Percentiles rank a stretch among this genome's conserved stretches.
These are phyloP conservation scores for Suillus placidus DNA, from an alignment of 768 basidiomycete species.

Conservation along the genomic window DNA sequence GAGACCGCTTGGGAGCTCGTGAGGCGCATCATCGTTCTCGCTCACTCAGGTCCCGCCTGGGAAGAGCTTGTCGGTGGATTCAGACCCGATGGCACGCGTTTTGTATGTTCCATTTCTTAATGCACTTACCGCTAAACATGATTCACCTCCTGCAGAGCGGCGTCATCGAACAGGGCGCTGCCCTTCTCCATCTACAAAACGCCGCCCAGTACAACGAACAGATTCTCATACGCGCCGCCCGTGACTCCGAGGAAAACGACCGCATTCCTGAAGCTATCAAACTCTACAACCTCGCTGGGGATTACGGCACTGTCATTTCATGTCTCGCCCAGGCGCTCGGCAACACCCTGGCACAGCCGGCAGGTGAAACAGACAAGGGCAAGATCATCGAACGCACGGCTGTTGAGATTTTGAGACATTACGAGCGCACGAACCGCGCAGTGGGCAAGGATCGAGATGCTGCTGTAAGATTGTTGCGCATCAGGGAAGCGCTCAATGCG, in stretches of 20 bases:
- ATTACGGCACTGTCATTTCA: conserved; percentile 84
- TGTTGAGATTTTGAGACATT: conserved; percentile 75
- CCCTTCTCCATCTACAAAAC: conserved; percentile 72
- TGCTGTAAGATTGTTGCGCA: conserved; percentile 71
- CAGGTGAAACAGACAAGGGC: conserved; percentile 57
- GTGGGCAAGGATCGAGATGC: conserved; percentile 76
- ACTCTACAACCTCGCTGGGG: conserved; percentile 92
- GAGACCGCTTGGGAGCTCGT: conserved; percentile 81
- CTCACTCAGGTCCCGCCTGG: conserved; percentile 82
- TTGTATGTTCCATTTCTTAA: conserved; percentile 52
- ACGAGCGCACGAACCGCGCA: conserved; percentile 73
- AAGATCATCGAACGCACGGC: conserved; percentile 73
- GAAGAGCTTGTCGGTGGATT: conserved; percentile 95
- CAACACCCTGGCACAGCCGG: conserved; percentile 71
- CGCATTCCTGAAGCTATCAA: conserved; percentile 91
- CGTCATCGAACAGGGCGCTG: conserved; percentile 80
- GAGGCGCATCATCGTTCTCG: conserved; percentile 75
- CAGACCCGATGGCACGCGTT: conserved; percentile 84
- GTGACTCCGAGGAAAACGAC: conserved; percentile 80
- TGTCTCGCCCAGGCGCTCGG: conserved; percentile 89
- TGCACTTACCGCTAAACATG: conserved; percentile 7
- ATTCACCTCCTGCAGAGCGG: conserved; percentile 58
- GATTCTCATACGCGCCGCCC: conserved; percentile 83
- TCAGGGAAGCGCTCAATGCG: conserved; percentile 79
- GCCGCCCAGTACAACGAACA: conserved; percentile 72